Evolutionary conservation across 2,329 filamentous ascomycete genomes (phyloP), one percentile per base, ranked within the genome.

Genomic region (Hirsutella minnesotensis): DNA sequence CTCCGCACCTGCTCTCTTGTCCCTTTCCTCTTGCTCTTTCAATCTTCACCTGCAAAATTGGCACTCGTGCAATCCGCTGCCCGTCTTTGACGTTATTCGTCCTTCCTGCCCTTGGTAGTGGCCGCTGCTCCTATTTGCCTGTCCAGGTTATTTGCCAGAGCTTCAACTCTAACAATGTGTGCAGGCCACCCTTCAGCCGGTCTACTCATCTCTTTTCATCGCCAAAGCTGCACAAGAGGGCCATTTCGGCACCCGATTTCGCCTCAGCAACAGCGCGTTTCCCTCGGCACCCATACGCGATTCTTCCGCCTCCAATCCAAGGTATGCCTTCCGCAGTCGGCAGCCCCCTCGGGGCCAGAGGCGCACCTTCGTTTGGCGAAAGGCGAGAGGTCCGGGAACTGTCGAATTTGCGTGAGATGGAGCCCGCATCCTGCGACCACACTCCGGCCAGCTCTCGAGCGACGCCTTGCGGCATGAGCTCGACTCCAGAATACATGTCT

Each of bases 181-280:
- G 22, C 40, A 50, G 31, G 38, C 47, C 22, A 45, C 38, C 40
- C 4, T 29, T 35, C 15, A 34, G 5, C n/a, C 39, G 34, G 10
- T n/a, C 45, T 22, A 37, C 40, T 30, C 44, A 41, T 24, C 40
- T 47, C 22, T 47, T 50, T 41, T 42, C 50, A 35, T 39, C 53
- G 44, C 49, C 55, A 1, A 62, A 53, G 39, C 52, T 57, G 30
- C 71, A 75, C 52, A 74, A 72, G 51, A 59, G 71, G 44, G 65
- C 70, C 3, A 63, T 65, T 16, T 75, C 72, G 9, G 72, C 70
- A 7, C 70, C 72, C 10, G 62, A 68, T 45, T 66, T 69, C 41
- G 55, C 62, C 9, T 58, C 47, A 18, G 46, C 43, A 18, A 48
- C 50, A 13, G 34, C 40, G 21, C 27, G 37, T 20, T 22, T 42